A percentile compares a stretch with the other conserved stretches of the same genome.
Conservation (phyloP, 2,329 filamentous ascomycete genomes). For the Fusarium sp. region DNA sequence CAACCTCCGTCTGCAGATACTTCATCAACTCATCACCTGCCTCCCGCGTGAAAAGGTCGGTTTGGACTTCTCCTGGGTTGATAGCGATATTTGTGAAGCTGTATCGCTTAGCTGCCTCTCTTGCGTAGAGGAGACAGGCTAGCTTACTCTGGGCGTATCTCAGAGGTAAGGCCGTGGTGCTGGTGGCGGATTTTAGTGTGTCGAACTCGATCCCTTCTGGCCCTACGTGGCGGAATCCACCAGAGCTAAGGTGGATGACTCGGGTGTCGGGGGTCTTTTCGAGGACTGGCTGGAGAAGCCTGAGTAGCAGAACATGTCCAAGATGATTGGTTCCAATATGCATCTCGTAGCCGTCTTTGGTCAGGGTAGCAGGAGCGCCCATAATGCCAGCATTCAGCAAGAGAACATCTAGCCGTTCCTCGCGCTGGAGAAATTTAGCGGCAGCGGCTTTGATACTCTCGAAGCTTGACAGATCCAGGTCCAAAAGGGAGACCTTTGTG, state of each 20-base stretch:
- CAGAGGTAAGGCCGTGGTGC: neutral
- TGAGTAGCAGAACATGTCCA: constrained; percentile 1
- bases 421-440: rapidly evolving
- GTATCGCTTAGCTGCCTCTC: neutral
- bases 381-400: constrained; percentile 16
- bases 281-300: rapidly evolving
- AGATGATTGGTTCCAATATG: constrained; percentile 21
- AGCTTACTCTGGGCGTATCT: constrained; percentile 17
- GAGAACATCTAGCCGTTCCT: constrained; percentile 2
- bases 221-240: neutral
- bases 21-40: constrained; percentile 16
- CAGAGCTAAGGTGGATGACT: neutral
- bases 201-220: neutral
- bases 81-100: constrained; percentile 9
- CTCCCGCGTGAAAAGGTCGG: neutral
- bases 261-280: neutral
- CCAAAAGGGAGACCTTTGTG: rapidly evolving
- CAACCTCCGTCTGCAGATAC: neutral
- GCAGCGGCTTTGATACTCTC: constrained; percentile 1
- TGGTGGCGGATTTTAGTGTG: neutral
- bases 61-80: constrained; percentile 9
- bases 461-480: neutral
- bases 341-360: constrained; percentile 14
- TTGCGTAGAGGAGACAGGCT: neutral
- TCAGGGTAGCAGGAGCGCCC: constrained; percentile 4